Evolutionary conservation across 2,329 filamentous ascomycete species (phyloP).

Genomic region (Colletotrichum agaves): DNA sequence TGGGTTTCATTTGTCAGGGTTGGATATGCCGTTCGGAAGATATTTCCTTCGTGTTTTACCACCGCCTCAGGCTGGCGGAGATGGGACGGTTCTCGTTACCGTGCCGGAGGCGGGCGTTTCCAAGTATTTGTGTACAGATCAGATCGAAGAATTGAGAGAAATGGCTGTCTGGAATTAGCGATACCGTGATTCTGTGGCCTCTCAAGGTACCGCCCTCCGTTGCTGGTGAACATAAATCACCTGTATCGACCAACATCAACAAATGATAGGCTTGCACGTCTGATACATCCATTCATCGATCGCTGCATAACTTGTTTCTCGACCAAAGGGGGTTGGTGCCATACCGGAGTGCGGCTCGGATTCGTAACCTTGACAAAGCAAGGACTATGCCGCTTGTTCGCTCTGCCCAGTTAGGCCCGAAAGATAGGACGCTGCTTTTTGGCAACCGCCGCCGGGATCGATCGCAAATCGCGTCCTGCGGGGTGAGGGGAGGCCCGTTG

Average conservation of each 20-base stretch:
- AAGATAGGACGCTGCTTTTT: neutral
- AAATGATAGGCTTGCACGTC: no score
- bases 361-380: neutral
- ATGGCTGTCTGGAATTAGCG: neutral
- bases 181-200: neutral
- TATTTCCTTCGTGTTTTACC: conserved; percentile 26
- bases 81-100: neutral
- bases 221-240: neutral
- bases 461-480: neutral
- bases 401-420: neutral
- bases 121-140: neutral
- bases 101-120: neutral
- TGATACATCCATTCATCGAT: no score
- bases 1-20: neutral
- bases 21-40: neutral
- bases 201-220: neutral
- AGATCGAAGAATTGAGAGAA: neutral
- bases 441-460: neutral
- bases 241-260: neutral
- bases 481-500: neutral
- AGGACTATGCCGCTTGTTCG: neutral
- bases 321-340: neutral
- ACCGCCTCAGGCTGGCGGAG: conserved; percentile 17
- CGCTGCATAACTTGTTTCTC: neutral
- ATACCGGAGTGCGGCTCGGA: conserved; percentile 3